A percentile compares a stretch with the other conserved stretches of the same genome.
Evolutionary conservation across 345 rosid genomes (phyloP).

Genomic region (Salix suchowensis): DNA sequence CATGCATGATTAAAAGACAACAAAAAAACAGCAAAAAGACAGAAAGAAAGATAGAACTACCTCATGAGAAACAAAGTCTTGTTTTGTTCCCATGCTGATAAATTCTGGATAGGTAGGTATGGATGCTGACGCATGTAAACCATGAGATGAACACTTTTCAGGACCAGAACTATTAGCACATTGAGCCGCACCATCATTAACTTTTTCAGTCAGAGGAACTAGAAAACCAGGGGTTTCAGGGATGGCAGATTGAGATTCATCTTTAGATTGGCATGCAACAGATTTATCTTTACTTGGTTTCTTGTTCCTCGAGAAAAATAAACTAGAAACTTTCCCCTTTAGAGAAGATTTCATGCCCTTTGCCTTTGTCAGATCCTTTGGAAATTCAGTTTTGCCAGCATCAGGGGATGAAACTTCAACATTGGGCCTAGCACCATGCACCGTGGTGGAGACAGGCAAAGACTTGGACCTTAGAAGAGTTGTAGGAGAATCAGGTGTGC

Average conservation of each 20-base stretch:
- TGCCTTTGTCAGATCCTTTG: conserved; percentile 47
- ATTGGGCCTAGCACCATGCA: conserved; percentile 39
- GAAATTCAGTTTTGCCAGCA: conserved; percentile 33
- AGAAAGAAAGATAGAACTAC: conserved; percentile 31
- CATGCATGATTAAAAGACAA: not conserved
- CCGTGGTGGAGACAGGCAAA: conserved; percentile 59
- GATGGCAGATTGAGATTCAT: conserved; percentile 30
- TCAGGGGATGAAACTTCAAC: conserved; percentile 41
- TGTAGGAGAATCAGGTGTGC: conserved; percentile 39
- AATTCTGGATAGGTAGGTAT: conserved; percentile 23
- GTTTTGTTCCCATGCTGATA: conserved; percentile 23
- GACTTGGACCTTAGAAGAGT: conserved; percentile 70
- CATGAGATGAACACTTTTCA: conserved; percentile 41
- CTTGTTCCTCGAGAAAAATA: conserved; percentile 73
- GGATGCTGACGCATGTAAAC: conserved; percentile 25
- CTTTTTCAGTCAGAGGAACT: conserved; percentile 27
- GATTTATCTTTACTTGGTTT: conserved; percentile 54
- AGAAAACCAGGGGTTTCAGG: conserved; percentile 34
- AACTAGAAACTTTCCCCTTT: conserved; percentile 65
- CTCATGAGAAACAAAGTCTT: conserved; percentile 37
- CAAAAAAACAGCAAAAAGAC: not conserved
- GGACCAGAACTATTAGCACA: conserved; percentile 20
- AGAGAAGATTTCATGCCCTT: conserved; percentile 60
- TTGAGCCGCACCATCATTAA: conserved; percentile 20
- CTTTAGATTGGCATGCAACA: conserved; percentile 29